These are phyloP conservation scores for Mariannaea elegans DNA, from an alignment of 2,329 filamentous ascomycete genomes.

Conservation along the genomic window DNA sequence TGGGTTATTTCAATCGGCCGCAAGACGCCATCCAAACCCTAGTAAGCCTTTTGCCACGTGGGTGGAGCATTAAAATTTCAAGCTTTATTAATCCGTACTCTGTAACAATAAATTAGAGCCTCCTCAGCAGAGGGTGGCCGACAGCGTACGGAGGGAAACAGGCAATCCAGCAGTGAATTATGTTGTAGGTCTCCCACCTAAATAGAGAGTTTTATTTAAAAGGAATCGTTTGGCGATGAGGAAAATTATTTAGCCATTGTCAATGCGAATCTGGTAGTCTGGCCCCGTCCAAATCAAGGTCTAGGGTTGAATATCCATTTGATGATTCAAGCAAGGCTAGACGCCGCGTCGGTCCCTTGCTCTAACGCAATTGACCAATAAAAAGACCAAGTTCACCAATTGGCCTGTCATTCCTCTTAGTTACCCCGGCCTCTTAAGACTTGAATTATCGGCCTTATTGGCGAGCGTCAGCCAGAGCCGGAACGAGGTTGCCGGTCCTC, in stretches of 20 bases:
- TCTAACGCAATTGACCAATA: neutral
- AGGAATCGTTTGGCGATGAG: too few relatives aligned
- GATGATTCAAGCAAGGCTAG: neutral
- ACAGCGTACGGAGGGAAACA: too few relatives aligned
- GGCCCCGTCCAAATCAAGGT: too few relatives aligned
- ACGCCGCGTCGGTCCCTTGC: neutral
- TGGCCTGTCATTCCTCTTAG: neutral
- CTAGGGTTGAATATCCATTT: too few relatives aligned
- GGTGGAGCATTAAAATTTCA: neutral
- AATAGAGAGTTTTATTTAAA: too few relatives aligned
- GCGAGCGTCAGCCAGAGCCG: neutral
- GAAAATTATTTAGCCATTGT: too few relatives aligned
- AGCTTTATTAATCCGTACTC: too few relatives aligned
- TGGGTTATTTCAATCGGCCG: neutral
- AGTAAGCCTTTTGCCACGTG: neutral
- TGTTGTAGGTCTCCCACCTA: neutral
- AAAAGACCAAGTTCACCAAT: neutral
- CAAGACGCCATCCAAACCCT: neutral
- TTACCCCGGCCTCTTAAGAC: neutral
- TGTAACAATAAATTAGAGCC: too few relatives aligned
- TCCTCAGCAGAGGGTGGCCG: too few relatives aligned
- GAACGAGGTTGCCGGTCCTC: conserved; percentile 2
- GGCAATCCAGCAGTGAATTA: too few relatives aligned
- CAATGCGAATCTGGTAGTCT: too few relatives aligned
- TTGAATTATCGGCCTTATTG: neutral